Percentiles rank a stretch among this genome's conserved stretches.
These are phyloP conservation scores for Gnomoniopsis sp. DNA, from an alignment of 2,329 filamentous ascomycete genomes.

Conservation along the genomic window DNA sequence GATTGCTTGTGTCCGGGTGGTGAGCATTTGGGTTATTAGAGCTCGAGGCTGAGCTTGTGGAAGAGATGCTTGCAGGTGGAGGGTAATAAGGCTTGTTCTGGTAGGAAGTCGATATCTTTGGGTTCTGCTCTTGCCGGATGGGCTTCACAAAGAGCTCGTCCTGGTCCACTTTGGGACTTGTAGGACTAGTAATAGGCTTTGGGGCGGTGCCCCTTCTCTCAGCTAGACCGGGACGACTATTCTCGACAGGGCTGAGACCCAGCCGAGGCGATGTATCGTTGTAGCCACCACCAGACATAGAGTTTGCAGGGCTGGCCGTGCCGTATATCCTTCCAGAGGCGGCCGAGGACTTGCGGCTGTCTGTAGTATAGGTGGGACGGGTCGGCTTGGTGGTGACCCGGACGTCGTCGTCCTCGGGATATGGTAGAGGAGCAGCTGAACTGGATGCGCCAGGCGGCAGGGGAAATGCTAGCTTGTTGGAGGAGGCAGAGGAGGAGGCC, in stretches of 20 bases:
- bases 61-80: slow-evolving; percentile 42
- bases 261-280: slow-evolving; percentile 54
- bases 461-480: slow-evolving; percentile 57
- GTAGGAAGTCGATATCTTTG: slow-evolving; percentile 41
- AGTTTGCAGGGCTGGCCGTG: slow-evolving; percentile 27
- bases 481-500: slow-evolving; percentile 33
- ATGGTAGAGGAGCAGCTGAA: slow-evolving; percentile 65
- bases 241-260: slow-evolving; percentile 51
- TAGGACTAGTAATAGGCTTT: slow-evolving; percentile 78
- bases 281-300: slow-evolving; percentile 36
- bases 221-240: slow-evolving; percentile 64
- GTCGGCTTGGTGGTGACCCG: slow-evolving; percentile 33
- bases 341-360: slow-evolving; percentile 31
- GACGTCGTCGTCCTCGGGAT: slow-evolving; percentile 67
- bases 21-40: slow-evolving; percentile 8
- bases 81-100: slow-evolving; percentile 60
- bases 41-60: slow-evolving; percentile 24
- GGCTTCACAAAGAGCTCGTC: slow-evolving; percentile 77
- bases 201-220: slow-evolving; percentile 80
- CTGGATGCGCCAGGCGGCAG: slow-evolving; percentile 67
- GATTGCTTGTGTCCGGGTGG: slow-evolving; percentile 25
- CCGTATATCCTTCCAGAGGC: slow-evolving; percentile 31
- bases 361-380: slow-evolving; percentile 42
- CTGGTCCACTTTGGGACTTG: slow-evolving; percentile 71
- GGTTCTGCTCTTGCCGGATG: slow-evolving; percentile 35